Evolutionary conservation across 1,139 yeast genomes (phyloP), one percentile per base, ranked within the genome.

Genomic region (Williopsis jadinii): DNA sequence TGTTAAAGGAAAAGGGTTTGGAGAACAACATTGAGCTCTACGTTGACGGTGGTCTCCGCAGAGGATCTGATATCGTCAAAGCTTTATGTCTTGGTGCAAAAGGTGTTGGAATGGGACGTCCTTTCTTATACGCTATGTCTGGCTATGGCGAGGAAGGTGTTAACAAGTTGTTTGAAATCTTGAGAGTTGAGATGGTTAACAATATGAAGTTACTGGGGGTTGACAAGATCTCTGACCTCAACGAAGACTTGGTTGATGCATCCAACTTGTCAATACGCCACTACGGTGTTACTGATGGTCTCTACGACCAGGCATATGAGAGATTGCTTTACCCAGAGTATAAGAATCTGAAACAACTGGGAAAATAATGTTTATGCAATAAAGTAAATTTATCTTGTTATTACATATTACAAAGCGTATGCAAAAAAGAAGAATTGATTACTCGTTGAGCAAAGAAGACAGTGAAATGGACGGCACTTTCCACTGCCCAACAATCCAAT

Each of bases 21-120:
- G 42, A 59, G 47, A 61, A 71, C 49, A 59, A 67, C 47, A 54
- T 71, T 52, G 74, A 80, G 60, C 58, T 77, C 34, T 70, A 65
- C 58, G 56, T 78, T 46, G 77, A 80, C 61, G 80, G 88, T 30
- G 83, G 87, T 38, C 71, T 81, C 27, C 72, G 84, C 56, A 66
- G 86, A 56, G 84, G 80, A 5, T 73, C 80, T 13, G 88, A 81
- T 59, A 64, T 80, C 8, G 59, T 80, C 34, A 80, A 79, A 47
- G 86, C 87, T 0, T 63, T 80, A 5, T 77, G 82, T 46, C 60
- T 80, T 13, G 88, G 87, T 14, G 85, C 84, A 14, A 70, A 71
- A 42, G 85, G 84, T 13, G 85, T 80, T 29, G 86, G 83, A 3
- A 57, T 77, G 33, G 83, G 84, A 10, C 62, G 83, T 51, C 80